A percentile compares a stretch with the other conserved stretches of the same genome.
These are phyloP conservation scores for Vaccinium myrtillus DNA, from an alignment of 148 eudicot genomes.

Conservation along the genomic window DNA sequence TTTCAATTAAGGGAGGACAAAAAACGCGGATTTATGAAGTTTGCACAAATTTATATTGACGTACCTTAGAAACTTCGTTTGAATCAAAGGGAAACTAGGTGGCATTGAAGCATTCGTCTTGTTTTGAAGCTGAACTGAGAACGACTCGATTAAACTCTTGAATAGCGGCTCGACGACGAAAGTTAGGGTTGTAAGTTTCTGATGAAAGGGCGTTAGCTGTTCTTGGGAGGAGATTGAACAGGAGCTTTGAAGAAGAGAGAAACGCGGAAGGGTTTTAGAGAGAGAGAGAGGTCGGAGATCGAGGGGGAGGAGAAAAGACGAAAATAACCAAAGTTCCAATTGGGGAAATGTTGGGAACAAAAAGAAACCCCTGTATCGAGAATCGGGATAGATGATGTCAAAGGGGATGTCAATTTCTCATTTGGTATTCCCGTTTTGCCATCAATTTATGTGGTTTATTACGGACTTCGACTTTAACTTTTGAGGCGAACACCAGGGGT, in stretches of 20 bases:
- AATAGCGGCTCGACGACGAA: background rate
- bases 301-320: background rate
- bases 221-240: background rate
- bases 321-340: background rate
- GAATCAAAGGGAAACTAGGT: background rate
- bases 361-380: background rate
- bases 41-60: background rate
- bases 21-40: background rate
- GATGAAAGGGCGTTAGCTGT: background rate
- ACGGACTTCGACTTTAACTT: background rate
- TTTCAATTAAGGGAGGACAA: background rate
- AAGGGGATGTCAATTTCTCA: background rate
- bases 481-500: no score
- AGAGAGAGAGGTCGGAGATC: background rate
- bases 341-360: background rate
- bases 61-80: background rate
- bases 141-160: background rate
- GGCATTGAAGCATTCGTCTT: background rate
- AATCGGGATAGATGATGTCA: background rate
- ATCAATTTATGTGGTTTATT: background rate
- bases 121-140: background rate
- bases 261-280: background rate
- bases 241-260: background rate
- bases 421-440: background rate
- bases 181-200: background rate